Evolutionary conservation across 202 grass and related monocot species (phyloP), one percentile per base, ranked within the genome.

Genomic region (Carex sylvatica): DNA sequence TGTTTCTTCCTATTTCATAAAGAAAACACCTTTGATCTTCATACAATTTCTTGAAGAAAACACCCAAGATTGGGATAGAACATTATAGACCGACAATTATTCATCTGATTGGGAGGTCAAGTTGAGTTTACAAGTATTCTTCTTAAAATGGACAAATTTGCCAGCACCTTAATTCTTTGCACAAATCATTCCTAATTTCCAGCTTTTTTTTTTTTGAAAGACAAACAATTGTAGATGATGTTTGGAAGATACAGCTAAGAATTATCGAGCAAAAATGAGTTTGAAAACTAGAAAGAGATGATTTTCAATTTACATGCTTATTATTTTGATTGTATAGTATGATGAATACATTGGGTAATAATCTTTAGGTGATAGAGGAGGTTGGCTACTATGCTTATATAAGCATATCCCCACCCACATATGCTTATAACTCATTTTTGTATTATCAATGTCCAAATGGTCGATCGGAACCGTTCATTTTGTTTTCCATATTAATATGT

Each of bases 1-100:
- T 15, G 56, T 80, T n/a, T 61, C 12, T 80, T 59, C 33, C 4
- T 46, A 64, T 24, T 62, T 64, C 2, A 23, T 24, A 12, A 74
- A 53, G 5, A 26, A 6, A 64, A 14, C 18, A 20, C 68, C 13
- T 70, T 44, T 46, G 5, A 46, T 46, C 68, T 47, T 22, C 9
- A 12, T 71, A 47, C 36, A 71, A 42, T 44, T 70, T 42, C 68
- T 71, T 47, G n/a, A 79, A 79, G 14, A 40, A 79, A 79, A 36
- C 47, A 79, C 38, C n/a, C 18, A 46, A 35, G n/a, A 44, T 11
- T 70, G 66, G 44, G 70, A 73, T 73, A 80, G 63, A 63, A 46
- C 31, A 46, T 80, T 80, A 33, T 24, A 64, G 20, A 80, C 24
- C 13, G 19, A 80, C 18, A 66, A 80, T 23, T 46, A 81, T 46